Conservation (phyloP, 73 alveolate species). For the Stentor roeselii region DNA sequence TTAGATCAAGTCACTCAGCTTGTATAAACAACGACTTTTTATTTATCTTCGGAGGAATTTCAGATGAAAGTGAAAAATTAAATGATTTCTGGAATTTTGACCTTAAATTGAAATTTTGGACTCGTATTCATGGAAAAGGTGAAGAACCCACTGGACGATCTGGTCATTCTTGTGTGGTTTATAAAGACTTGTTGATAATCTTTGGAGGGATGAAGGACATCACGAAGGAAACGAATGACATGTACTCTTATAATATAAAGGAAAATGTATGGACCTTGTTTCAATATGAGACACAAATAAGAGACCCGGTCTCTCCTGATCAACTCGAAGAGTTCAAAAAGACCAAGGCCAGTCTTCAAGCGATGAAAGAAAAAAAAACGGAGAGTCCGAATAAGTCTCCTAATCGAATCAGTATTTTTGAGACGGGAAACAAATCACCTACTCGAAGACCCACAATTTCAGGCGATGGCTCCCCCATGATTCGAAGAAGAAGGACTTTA, state of each 20-base stretch:
- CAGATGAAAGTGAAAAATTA: slow-evolving; percentile 52
- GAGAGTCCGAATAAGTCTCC: slow-evolving; percentile 46
- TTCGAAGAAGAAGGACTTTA: slow-evolving; percentile 33
- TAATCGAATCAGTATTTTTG: neutral
- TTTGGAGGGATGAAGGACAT: slow-evolving; percentile 89
- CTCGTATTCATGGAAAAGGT: slow-evolving; percentile 27
- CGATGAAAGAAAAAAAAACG: neutral
- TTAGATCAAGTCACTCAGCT: slow-evolving; percentile 86
- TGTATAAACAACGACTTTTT: slow-evolving; percentile 36
- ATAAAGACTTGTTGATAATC: slow-evolving; percentile 67
- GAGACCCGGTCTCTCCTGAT: slow-evolving; percentile 57
- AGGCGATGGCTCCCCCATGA: slow-evolving; percentile 48
- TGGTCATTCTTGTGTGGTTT: slow-evolving; percentile 52
- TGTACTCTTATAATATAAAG: slow-evolving; percentile 42
- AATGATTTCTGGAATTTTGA: slow-evolving; percentile 59
- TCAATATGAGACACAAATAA: slow-evolving; percentile 69
- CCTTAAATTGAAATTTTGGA: slow-evolving; percentile 39
- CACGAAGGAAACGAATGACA: slow-evolving; percentile 58
- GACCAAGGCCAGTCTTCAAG: slow-evolving; percentile 31
- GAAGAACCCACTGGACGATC: slow-evolving; percentile 41
- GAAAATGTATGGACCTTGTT: slow-evolving; percentile 35
- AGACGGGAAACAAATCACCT: slow-evolving; percentile 31
- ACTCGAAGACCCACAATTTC: slow-evolving; percentile 15
- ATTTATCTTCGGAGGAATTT: slow-evolving; percentile 66
- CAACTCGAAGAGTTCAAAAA: slow-evolving; percentile 68